Percentiles rank a stretch among this genome's conserved stretches.
These are phyloP conservation scores for Rubia yunnanensis DNA, from an alignment of 257 asterid species.

Conservation along the genomic window DNA sequence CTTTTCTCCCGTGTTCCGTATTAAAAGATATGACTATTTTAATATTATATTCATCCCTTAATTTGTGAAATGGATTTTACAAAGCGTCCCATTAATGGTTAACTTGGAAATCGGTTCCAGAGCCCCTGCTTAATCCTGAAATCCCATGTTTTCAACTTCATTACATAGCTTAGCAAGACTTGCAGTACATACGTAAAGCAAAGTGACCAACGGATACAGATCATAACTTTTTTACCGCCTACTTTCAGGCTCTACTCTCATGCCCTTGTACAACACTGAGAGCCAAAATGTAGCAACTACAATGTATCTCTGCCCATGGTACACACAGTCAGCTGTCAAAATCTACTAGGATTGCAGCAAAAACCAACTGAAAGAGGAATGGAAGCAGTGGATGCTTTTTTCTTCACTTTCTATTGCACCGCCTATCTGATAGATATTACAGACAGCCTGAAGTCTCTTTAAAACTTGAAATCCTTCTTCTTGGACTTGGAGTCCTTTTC, in stretches of 20 bases:
- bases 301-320: background rate
- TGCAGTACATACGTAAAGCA: too few relatives aligned
- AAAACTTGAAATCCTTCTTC: slow-evolving; percentile 91
- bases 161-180: too few relatives aligned
- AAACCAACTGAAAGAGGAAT: background rate
- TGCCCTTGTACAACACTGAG: background rate
- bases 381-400: background rate
- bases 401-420: background rate
- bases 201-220: background rate
- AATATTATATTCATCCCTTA: too few relatives aligned
- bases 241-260: background rate
- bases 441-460: background rate
- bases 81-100: too few relatives aligned
- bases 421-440: background rate
- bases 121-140: too few relatives aligned
- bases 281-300: background rate
- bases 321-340: background rate
- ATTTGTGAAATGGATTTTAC: too few relatives aligned
- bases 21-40: too few relatives aligned
- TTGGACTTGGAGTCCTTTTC: slow-evolving; percentile 83
- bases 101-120: too few relatives aligned
- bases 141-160: too few relatives aligned
- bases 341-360: background rate
- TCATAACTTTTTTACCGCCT: background rate
- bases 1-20: too few relatives aligned